Evolutionary conservation across 768 basidiomycete genomes (phyloP), one percentile per base, ranked within the genome.

Genomic region (Xerocomus brunneocitrinus): DNA sequence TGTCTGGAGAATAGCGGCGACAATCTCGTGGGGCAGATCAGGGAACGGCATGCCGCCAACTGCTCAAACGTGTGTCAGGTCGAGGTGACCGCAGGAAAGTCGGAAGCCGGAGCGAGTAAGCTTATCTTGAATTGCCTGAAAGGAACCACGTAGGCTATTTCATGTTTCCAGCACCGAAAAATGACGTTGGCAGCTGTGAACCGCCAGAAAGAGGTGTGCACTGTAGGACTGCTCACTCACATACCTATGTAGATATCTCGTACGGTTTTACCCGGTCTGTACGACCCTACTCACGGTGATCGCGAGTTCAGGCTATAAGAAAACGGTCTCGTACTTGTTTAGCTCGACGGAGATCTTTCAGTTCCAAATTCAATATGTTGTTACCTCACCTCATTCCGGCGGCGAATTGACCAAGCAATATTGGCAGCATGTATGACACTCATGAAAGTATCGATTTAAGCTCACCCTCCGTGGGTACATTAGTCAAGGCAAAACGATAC

Each of bases 11-110:
- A 70, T 61, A 50, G 27, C 45, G 4, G 25, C 36, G 24, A 66
- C 19, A 36, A 68, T 59, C 47, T 70, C 67, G 38, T 49, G 47
- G 8, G 67, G 68, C 9, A 68, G 44, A 39, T 58, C 50, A 12
- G 31, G 2, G n/a, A 67, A 32, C 38, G 53, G 25, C 43, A 45
- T 31, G 38, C 7, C 5, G 8, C 24, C 34, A 31, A 44, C 8
- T 24, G 1, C 22, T 27, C 25, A 28, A 8, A 43, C 24, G 24
- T 43, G 42, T 43, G 8, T 30, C 42, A 28, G 14, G 14, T 43
- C 22, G 24, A 42, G n/a, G 24, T 42, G 3, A 24, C 25, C 41
- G 12, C 41, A 12, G 24, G 32, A 27, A 27, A 30, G 38, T 53
- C 59, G 55, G 58, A 41, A 48, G 9, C 14, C 40, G 16, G 49